Percentiles rank a stretch among this genome's conserved stretches.
Conservation (phyloP, 2,329 filamentous ascomycete genomes). For the Byssoonygena ceratinophila region DNA sequence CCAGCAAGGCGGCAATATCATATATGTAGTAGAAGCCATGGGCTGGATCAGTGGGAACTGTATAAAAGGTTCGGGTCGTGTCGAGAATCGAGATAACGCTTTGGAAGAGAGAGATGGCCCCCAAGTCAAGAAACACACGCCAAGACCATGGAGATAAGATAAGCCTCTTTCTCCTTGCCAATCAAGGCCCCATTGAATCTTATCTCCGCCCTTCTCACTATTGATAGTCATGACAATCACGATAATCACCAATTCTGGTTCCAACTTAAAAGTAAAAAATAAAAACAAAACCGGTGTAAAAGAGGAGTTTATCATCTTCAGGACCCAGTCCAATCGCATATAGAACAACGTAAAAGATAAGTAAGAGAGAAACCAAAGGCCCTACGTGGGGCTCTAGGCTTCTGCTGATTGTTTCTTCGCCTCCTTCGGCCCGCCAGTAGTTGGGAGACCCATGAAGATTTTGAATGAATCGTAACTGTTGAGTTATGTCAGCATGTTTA, state of each 20-base stretch:
- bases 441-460: slow-evolving; percentile 78
- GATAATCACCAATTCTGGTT: neutral
- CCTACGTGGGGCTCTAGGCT: slow-evolving; percentile 15
- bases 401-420: slow-evolving; percentile 30
- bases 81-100: neutral
- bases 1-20: too few relatives aligned
- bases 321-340: neutral
- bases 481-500: neutral
- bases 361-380: neutral
- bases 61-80: too few relatives aligned
- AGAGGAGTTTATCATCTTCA: neutral
- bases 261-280: neutral
- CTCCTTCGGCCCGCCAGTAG: slow-evolving; percentile 58
- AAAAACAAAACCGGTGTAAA: neutral
- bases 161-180: neutral
- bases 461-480: slow-evolving; percentile 62
- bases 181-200: neutral
- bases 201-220: neutral
- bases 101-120: neutral
- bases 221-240: too few relatives aligned
- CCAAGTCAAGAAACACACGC: neutral
- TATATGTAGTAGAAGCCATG: neutral
- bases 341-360: neutral
- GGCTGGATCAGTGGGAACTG: too few relatives aligned
- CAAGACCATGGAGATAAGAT: slow-evolving; percentile 4